Percentiles rank a stretch among this genome's conserved stretches.
phyloP scores from a whole-genome alignment of 1,284 basidiomycete species.

The Ceratobasidium papillatum region DNA sequence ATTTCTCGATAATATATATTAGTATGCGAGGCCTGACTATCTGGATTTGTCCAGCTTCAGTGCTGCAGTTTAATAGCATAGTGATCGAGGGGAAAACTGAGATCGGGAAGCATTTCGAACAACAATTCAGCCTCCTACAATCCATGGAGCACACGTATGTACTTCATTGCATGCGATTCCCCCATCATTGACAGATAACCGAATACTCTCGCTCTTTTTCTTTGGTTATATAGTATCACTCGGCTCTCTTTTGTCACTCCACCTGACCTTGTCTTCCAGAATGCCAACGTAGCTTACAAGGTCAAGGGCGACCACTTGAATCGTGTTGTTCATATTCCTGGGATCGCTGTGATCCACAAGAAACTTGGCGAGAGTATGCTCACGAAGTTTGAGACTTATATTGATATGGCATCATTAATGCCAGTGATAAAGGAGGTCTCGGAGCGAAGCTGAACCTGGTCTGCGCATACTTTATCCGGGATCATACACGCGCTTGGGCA shows the following conservation, averaged over 20 bases:
- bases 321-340: conserved; percentile 15
- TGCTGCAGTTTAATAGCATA: conserved; percentile 28
- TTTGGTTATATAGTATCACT: background rate
- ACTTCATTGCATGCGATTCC: background rate
- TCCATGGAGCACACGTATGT: conserved; percentile 30
- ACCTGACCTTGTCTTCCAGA: conserved; percentile 20
- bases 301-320: conserved; percentile 8
- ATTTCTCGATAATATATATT: background rate
- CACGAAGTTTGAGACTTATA: conserved; percentile 23
- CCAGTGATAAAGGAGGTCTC: conserved; percentile 6
- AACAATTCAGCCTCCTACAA: background rate
- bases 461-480: too few relatives aligned
- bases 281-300: conserved; percentile 3
- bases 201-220: background rate
- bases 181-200: background rate
- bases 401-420: conserved; percentile 9
- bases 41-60: background rate
- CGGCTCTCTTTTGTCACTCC: conserved; percentile 13
- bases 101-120: conserved; percentile 9
- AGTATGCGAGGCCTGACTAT: background rate
- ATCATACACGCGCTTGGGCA: too few relatives aligned
- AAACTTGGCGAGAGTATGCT: background rate
- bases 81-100: conserved; percentile 5
- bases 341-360: conserved; percentile 27
- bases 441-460: background rate